A percentile compares a stretch with the other conserved stretches of the same genome.
phyloP scores from a whole-genome alignment of 352 stramenopile species.

The Phytophthora multivora region DNA sequence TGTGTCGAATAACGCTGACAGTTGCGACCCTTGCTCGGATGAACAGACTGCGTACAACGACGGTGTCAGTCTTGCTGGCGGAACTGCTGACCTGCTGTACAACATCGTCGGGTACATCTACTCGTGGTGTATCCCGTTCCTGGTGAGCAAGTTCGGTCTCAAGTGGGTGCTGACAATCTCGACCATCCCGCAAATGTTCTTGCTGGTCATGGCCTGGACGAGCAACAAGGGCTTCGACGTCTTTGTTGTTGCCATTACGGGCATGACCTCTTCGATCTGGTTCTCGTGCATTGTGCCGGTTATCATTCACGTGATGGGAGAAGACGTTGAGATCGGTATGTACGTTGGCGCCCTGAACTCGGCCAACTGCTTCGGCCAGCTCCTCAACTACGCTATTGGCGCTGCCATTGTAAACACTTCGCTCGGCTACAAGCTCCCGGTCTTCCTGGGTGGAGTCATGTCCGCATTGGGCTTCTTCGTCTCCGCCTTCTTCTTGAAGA shows the following conservation, averaged over 20 bases:
- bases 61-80: slow-evolving; percentile 43
- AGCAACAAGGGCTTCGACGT: slow-evolving; percentile 32
- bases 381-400: slow-evolving; percentile 37
- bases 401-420: slow-evolving; percentile 33
- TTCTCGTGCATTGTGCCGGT: slow-evolving; percentile 39
- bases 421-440: slow-evolving; percentile 37
- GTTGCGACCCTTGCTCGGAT: slow-evolving; percentile 33
- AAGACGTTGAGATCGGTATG: slow-evolving; percentile 37
- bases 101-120: slow-evolving; percentile 44
- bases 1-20: slow-evolving; percentile 29
- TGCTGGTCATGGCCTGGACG: slow-evolving; percentile 38
- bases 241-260: slow-evolving; percentile 44
- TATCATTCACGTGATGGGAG: slow-evolving; percentile 39
- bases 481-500: slow-evolving; percentile 36
- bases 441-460: slow-evolving; percentile 38
- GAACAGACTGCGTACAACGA: slow-evolving; percentile 42
- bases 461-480: slow-evolving; percentile 29
- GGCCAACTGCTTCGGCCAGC: slow-evolving; percentile 39
- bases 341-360: slow-evolving; percentile 42
- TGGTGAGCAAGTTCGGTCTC: slow-evolving; percentile 43
- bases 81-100: slow-evolving; percentile 36
- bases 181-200: slow-evolving; percentile 42
- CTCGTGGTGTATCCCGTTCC: slow-evolving; percentile 43
- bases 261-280: slow-evolving; percentile 34
- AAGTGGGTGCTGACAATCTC: slow-evolving; percentile 37